Conservation (phyloP, 2,329 filamentous ascomycete species). For the Rhinocladiella similis region DNA sequence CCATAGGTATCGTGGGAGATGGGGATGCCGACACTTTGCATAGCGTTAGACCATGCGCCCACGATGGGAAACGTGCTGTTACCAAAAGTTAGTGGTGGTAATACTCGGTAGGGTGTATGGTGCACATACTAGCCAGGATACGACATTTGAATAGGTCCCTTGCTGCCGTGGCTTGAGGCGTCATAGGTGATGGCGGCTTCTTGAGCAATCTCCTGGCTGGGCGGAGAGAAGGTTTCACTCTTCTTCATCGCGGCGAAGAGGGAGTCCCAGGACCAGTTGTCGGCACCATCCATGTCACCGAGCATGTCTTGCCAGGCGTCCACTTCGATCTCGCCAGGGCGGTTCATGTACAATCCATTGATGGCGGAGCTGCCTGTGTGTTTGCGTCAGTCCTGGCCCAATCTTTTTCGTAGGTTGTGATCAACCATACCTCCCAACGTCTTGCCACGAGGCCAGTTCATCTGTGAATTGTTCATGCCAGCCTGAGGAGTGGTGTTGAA, state of each 20-base stretch:
- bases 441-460: constrained; percentile 38
- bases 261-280: constrained; percentile 38
- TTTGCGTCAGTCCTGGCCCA: constrained; percentile 4
- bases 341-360: constrained; percentile 38
- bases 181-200: constrained; percentile 44
- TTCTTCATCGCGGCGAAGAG: constrained; percentile 38
- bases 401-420: not conserved
- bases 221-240: constrained; percentile 44
- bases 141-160: constrained; percentile 51
- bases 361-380: constrained; percentile 37
- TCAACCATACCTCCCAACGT: constrained; percentile 34
- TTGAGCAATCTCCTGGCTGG: constrained; percentile 36
- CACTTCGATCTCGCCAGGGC: constrained; percentile 36
- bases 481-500: constrained; percentile 35
- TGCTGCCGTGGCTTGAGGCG: constrained; percentile 41
- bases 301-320: constrained; percentile 37
- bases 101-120: not conserved
- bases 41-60: constrained; percentile 19
- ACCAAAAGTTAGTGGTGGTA: constrained; percentile 11
- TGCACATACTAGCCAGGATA: constrained; percentile 40
- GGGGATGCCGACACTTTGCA: constrained; percentile 30
- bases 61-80: constrained; percentile 30
- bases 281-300: constrained; percentile 37
- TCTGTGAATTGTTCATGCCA: constrained; percentile 33
- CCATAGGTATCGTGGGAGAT: constrained; percentile 34